These are phyloP conservation scores for Metrosideros polymorpha DNA, from an alignment of 441 rosid species.

Conservation along the genomic window DNA sequence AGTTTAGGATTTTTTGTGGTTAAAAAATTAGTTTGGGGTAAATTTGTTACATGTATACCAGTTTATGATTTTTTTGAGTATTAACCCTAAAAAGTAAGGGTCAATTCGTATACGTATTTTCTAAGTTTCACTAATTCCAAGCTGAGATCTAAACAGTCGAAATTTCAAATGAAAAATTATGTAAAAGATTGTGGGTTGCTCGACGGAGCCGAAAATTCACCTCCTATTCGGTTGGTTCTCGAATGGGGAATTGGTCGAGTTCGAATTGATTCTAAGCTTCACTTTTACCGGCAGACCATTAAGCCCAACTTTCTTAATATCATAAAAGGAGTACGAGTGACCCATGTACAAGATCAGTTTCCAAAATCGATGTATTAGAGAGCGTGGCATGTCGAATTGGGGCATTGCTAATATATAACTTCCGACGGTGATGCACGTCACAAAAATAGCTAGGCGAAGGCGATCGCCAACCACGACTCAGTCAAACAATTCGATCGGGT, in stretches of 20 bases:
- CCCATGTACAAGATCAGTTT: accelerated
- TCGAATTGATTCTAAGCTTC: background rate
- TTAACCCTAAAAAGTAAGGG: too few relatives aligned
- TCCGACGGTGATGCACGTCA: background rate
- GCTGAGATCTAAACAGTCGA: background rate
- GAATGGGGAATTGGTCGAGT: accelerated
- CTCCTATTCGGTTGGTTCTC: accelerated
- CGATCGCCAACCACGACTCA: background rate
- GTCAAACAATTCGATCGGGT: background rate
- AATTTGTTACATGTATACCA: too few relatives aligned
- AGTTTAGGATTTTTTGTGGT: too few relatives aligned
- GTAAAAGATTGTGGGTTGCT: background rate
- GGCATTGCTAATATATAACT: background rate
- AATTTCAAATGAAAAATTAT: accelerated
- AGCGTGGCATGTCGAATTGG: background rate
- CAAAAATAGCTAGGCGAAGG: background rate
- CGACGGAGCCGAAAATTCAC: background rate
- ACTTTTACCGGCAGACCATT: accelerated
- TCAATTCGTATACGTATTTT: too few relatives aligned
- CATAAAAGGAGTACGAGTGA: background rate
- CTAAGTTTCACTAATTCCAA: background rate
- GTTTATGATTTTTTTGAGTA: too few relatives aligned
- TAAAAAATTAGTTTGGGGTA: too few relatives aligned
- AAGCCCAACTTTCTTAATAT: background rate
- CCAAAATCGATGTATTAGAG: background rate